Evolutionary conservation across 306 rosid genomes (phyloP).

Genomic region (Dryas drummondii): DNA sequence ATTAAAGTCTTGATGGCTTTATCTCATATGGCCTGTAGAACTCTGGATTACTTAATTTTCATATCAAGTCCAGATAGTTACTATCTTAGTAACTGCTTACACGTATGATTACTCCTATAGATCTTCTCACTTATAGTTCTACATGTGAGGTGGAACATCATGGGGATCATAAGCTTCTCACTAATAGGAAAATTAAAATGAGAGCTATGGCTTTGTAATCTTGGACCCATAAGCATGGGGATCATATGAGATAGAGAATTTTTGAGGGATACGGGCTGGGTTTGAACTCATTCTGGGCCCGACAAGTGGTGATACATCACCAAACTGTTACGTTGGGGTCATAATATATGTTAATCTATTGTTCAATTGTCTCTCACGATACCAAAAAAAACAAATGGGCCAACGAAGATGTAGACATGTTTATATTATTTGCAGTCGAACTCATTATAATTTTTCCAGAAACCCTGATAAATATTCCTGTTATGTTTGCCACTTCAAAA

Average conservation of each 20-base stretch:
- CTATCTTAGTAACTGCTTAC: neutral
- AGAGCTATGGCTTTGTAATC: neutral
- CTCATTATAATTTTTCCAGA: neutral
- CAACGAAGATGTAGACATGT: neutral
- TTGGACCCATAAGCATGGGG: neutral
- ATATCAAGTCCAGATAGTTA: neutral
- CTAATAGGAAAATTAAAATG: neutral
- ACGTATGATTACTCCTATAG: neutral
- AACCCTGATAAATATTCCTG: neutral
- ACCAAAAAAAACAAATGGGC: too few relatives aligned
- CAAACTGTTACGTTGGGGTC: neutral
- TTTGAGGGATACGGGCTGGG: neutral
- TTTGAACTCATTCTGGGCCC: neutral
- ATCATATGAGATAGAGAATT: neutral
- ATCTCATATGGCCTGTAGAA: neutral
- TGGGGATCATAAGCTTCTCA: too few relatives aligned
- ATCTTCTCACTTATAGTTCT: too few relatives aligned
- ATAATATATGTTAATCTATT: neutral
- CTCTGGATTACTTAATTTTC: neutral
- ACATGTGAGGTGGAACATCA: neutral
- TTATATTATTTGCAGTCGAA: neutral
- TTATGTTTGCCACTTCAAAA: neutral
- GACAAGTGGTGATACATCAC: neutral
- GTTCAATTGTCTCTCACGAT: neutral
- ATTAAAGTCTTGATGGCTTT: too few relatives aligned